Evolutionary conservation across 1,139 yeast species (phyloP).

Genomic region (Debaryomyces fabryi): DNA sequence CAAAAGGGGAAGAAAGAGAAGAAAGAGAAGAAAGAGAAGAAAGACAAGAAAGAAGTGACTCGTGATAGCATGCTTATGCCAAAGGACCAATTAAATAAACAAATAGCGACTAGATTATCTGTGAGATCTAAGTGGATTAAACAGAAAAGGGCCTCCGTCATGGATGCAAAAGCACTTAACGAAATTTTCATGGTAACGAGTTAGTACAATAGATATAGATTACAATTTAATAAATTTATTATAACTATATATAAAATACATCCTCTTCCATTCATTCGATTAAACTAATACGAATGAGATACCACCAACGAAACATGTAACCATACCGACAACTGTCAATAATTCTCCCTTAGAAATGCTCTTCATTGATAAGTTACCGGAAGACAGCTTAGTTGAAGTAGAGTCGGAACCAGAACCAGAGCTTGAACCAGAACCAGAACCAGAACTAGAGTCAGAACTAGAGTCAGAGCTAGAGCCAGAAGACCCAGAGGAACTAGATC

Average conservation of each 20-base stretch:
- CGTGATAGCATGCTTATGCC: slow-evolving; percentile 45
- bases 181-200: slow-evolving; percentile 88
- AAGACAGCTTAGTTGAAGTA: slow-evolving; percentile 24
- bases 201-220: slow-evolving; percentile 15
- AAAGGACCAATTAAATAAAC: slow-evolving; percentile 27
- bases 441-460: slow-evolving; percentile 25
- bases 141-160: slow-evolving; percentile 87
- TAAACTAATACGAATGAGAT: slow-evolving; percentile 34
- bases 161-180: slow-evolving; percentile 84
- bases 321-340: slow-evolving; percentile 33
- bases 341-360: slow-evolving; percentile 34
- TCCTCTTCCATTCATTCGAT: slow-evolving; percentile 1
- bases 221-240: slow-evolving; percentile 7
- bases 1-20: slow-evolving; percentile 29
- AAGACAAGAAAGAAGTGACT: slow-evolving; percentile 18
- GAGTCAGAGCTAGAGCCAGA: slow-evolving; percentile 27
- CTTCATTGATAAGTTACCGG: slow-evolving; percentile 27
- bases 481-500: slow-evolving; percentile 28
- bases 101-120: slow-evolving; percentile 65
- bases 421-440: slow-evolving; percentile 14
- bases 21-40: slow-evolving; percentile 21
- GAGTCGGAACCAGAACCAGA: slow-evolving; percentile 26
- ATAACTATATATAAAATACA: slow-evolving; percentile 3
- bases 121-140: slow-evolving; percentile 84
- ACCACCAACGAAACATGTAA: slow-evolving; percentile 44